Evolutionary conservation across 1,284 basidiomycete genomes (phyloP).

Genomic region (Rhodofomes roseus): DNA sequence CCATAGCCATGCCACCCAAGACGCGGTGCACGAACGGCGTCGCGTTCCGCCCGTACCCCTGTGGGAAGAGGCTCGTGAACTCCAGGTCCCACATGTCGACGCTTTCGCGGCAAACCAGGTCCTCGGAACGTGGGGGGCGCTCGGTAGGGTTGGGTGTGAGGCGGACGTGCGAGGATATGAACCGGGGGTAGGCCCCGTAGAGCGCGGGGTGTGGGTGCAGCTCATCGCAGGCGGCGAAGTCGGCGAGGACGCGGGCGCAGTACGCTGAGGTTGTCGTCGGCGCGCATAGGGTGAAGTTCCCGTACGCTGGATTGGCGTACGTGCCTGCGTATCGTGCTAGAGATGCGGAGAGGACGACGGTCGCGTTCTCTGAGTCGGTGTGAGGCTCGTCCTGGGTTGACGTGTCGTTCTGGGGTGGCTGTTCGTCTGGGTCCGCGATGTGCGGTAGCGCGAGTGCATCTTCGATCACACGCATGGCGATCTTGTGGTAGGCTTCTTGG

Average conservation of each 20-base stretch:
- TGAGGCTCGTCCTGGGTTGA: neutral
- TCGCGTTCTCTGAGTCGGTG: neutral
- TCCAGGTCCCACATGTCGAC: neutral
- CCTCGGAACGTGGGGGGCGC: neutral
- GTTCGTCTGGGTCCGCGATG: neutral
- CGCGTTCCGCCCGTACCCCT: neutral
- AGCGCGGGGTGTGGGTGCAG: slow-evolving; percentile 3
- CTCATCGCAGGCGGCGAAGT: slow-evolving; percentile 25
- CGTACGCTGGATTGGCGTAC: slow-evolving; percentile 32
- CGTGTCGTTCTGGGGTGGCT: neutral
- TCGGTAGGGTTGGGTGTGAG: slow-evolving; percentile 3
- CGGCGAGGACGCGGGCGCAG: slow-evolving; percentile 19
- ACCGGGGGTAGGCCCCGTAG: neutral
- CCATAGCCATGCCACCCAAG: neutral
- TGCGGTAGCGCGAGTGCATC: slow-evolving; percentile 9
- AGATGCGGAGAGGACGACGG: neutral
- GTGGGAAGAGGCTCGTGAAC: neutral
- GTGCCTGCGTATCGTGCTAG: slow-evolving; percentile 28
- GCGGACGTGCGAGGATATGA: slow-evolving; percentile 22
- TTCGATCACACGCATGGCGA: slow-evolving; percentile 13
- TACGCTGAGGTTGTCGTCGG: slow-evolving; percentile 20
- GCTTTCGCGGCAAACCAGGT: neutral
- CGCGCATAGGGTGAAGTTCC: slow-evolving; percentile 31
- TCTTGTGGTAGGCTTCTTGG: slow-evolving; percentile 26
- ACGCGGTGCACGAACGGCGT: neutral